Conservation (phyloP, 2,329 filamentous ascomycete genomes). For the Botrytis galanthina region DNA sequence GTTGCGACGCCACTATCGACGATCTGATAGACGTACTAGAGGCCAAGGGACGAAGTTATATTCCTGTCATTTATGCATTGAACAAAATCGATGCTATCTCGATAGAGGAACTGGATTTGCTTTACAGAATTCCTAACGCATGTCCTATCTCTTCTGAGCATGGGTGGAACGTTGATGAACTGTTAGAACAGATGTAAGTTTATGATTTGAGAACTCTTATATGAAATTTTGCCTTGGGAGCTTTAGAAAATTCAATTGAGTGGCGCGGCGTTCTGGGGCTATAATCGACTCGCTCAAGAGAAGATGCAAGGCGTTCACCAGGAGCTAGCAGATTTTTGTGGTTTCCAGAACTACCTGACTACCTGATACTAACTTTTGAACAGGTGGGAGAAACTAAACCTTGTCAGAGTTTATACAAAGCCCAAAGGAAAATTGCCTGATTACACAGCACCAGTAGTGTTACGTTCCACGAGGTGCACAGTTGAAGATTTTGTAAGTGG, state of each 20-base stretch:
- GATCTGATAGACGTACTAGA: slow-evolving; percentile 95
- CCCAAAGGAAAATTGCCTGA: slow-evolving; percentile 94
- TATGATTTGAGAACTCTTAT: slow-evolving; percentile 12
- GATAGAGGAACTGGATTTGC: slow-evolving; percentile 92
- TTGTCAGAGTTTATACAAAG: slow-evolving; percentile 94
- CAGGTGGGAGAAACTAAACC: slow-evolving; percentile 88
- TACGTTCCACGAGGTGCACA: slow-evolving; percentile 78
- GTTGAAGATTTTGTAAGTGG: slow-evolving; percentile 92
- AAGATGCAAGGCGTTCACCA: slow-evolving; percentile 14
- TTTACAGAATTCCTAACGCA: slow-evolving; percentile 95
- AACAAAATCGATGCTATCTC: slow-evolving; percentile 99
- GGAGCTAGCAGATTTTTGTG: background rate
- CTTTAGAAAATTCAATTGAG: background rate
- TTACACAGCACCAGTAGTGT: slow-evolving; percentile 86
- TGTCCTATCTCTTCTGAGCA: slow-evolving; percentile 97
- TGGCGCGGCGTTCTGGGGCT: background rate
- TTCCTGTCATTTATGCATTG: slow-evolving; percentile 97
- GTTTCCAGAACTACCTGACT: background rate
- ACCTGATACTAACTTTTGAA: slow-evolving; percentile 27
- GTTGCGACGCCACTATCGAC: slow-evolving; percentile 95
- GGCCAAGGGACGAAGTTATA: slow-evolving; percentile 91
- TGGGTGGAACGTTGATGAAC: slow-evolving; percentile 96
- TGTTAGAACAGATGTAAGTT: slow-evolving; percentile 84
- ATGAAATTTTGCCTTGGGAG: background rate
- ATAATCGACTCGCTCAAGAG: background rate